phyloP scores from a whole-genome alignment of 1,139 yeast species.

The Geotrichum bryndzae region DNA sequence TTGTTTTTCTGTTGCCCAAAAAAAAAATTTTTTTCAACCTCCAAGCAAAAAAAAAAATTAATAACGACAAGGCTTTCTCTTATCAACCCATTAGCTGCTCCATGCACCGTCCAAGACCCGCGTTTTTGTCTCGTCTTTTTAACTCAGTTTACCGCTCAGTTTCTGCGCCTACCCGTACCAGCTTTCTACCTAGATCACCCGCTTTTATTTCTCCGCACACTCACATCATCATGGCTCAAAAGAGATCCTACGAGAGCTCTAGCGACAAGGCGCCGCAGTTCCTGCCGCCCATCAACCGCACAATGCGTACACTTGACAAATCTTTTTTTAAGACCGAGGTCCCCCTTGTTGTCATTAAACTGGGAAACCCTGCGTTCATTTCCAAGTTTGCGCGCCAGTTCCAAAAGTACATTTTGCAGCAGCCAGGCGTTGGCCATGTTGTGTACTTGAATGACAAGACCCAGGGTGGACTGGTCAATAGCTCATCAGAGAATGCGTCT shows the following conservation, averaged over 20 bases:
- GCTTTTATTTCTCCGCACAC: background rate
- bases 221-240: constrained; percentile 1
- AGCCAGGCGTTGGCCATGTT: constrained; percentile 63
- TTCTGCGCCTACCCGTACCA: background rate
- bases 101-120: background rate
- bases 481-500: background rate
- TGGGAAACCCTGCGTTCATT: constrained; percentile 61
- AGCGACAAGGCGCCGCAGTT: constrained; percentile 13
- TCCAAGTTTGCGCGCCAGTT: constrained; percentile 43
- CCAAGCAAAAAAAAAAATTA: background rate
- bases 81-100: background rate
- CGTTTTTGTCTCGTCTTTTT: background rate
- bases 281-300: constrained; percentile 61
- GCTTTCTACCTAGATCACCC: background rate
- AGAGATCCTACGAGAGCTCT: background rate
- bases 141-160: background rate
- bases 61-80: background rate
- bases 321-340: constrained; percentile 52
- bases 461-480: constrained; percentile 16
- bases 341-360: constrained; percentile 58
- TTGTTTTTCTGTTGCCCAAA: background rate
- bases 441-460: constrained; percentile 39
- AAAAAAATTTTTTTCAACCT: background rate
- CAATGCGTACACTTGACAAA: constrained; percentile 62
- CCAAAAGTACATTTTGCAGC: constrained; percentile 50